Percentiles rank a stretch among this genome's conserved stretches.
phyloP scores from a whole-genome alignment of 441 rosid genomes.

The Kokia cookei region DNA sequence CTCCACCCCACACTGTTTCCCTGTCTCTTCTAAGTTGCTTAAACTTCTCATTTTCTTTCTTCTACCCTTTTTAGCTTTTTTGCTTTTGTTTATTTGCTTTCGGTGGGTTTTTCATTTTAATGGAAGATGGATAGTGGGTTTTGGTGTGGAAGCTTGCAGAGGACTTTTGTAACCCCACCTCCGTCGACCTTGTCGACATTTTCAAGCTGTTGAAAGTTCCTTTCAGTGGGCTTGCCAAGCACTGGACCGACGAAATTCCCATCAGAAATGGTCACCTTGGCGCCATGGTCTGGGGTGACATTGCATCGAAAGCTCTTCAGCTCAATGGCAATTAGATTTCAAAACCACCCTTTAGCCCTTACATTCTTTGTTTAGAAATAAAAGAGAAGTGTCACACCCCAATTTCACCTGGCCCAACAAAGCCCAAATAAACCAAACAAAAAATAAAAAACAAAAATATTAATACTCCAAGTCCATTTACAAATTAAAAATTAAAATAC shows the following conservation, averaged over 20 bases:
- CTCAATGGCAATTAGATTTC: slow-evolving; percentile 51
- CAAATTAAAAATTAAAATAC: too few relatives aligned
- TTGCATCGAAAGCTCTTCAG: slow-evolving; percentile 62
- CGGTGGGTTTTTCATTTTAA: slow-evolving; percentile 8
- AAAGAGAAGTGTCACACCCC: too few relatives aligned
- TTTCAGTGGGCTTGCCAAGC: slow-evolving; percentile 52
- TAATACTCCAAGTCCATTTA: too few relatives aligned
- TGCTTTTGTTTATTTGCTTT: slow-evolving; percentile 14
- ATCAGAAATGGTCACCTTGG: slow-evolving; percentile 91
- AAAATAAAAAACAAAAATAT: too few relatives aligned
- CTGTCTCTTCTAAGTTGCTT: neutral
- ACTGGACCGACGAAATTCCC: slow-evolving; percentile 90
- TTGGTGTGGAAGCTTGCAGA: slow-evolving; percentile 37
- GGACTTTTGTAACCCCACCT: slow-evolving; percentile 41
- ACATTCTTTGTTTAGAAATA: neutral
- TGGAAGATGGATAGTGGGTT: slow-evolving; percentile 46
- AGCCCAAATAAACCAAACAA: too few relatives aligned
- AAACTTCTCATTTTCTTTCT: too few relatives aligned
- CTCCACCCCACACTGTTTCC: neutral
- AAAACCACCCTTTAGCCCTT: too few relatives aligned
- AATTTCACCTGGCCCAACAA: too few relatives aligned
- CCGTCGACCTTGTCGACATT: slow-evolving; percentile 15
- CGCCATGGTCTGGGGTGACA: slow-evolving; percentile 92
- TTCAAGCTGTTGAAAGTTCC: slow-evolving; percentile 53
- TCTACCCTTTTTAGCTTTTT: neutral